Conservation (phyloP, 1,284 basidiomycete genomes). For the Cutaneotrichosporon dermatis region DNA sequence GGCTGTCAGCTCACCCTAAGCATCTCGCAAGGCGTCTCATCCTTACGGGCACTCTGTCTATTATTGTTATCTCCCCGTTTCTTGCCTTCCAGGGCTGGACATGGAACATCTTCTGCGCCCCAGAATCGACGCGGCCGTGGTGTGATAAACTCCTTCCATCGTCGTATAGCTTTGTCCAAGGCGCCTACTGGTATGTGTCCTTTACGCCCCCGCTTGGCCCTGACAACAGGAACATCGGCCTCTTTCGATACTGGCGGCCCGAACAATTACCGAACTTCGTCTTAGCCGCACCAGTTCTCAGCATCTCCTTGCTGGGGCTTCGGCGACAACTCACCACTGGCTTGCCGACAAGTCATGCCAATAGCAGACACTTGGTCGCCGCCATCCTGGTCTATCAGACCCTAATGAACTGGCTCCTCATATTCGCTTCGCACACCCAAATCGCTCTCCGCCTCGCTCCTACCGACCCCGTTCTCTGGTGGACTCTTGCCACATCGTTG, state of each 20-base stretch:
- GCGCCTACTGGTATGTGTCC: slow-evolving; percentile 64
- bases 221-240: slow-evolving; percentile 62
- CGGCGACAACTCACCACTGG: neutral
- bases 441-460: slow-evolving; percentile 78
- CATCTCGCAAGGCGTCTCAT: neutral
- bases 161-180: slow-evolving; percentile 79
- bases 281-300: slow-evolving; percentile 68
- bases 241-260: slow-evolving; percentile 78
- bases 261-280: slow-evolving; percentile 83
- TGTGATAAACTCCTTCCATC: slow-evolving; percentile 61
- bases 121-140: slow-evolving; percentile 55
- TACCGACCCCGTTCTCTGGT: slow-evolving; percentile 76
- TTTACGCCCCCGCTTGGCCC: neutral
- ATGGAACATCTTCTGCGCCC: slow-evolving; percentile 62
- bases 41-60: slow-evolving; percentile 35
- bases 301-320: slow-evolving; percentile 51
- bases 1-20: neutral
- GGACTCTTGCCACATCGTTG: slow-evolving; percentile 61
- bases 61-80: slow-evolving; percentile 62
- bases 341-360: neutral
- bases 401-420: slow-evolving; percentile 59
- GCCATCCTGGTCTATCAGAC: slow-evolving; percentile 70
- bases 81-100: slow-evolving; percentile 64
- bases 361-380: neutral
- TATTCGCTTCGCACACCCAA: slow-evolving; percentile 82